Base-by-base conservation (phyloP, 2,329 filamentous ascomycete genomes). In the Pestalotiopsis sp. region DNA sequence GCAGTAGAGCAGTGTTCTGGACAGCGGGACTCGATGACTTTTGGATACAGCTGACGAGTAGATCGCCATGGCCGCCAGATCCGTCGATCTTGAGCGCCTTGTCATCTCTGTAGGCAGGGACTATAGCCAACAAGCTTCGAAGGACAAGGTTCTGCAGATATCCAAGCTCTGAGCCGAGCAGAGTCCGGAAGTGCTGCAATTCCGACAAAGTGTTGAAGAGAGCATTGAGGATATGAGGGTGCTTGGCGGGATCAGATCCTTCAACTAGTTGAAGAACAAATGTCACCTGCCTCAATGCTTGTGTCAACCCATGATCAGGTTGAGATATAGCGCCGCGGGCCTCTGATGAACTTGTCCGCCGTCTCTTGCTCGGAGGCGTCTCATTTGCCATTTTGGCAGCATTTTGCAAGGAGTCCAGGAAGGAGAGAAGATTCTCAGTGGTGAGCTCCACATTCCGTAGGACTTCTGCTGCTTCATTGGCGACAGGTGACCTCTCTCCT, bases 41-140 rank as follows among this genome's bases (percentile, higher is more conserved):
- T 75, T 97, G 92, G 58, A 99, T 92, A 81, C 94, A 98, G 76
- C 97, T 94, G 62, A 98, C 94, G 66, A 99, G 89, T 59, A 98
- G 81, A 77, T 99, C 96, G 3, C 94, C 93, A 67, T 97, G 91
- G 52, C 97, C 92, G 48, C 90, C 90, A 2, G 92, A 91, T 59
- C 89, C 89, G 77, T 97, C 93, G 67, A 97, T 90, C 68, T 88
- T 86, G 55, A 91, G 82, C 40, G 80, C 81, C 75, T 84, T 83
- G 78, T 88, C 83, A 64, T 81, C 79, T 79, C 92, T 92, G 74
- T 92, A 91, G 0, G 89, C 89, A 68, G 94, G 91, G 72, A 98
- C 89, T 80, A 98, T 97, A 56, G 91, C 89, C 64, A 95, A 84
- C 40, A 99, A 84, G 73, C 92, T 94, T 71, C 92, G 89, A 52